These are phyloP conservation scores for Raddia guianensis DNA, from an alignment of 176 grass and related monocot species.

Conservation along the genomic window DNA sequence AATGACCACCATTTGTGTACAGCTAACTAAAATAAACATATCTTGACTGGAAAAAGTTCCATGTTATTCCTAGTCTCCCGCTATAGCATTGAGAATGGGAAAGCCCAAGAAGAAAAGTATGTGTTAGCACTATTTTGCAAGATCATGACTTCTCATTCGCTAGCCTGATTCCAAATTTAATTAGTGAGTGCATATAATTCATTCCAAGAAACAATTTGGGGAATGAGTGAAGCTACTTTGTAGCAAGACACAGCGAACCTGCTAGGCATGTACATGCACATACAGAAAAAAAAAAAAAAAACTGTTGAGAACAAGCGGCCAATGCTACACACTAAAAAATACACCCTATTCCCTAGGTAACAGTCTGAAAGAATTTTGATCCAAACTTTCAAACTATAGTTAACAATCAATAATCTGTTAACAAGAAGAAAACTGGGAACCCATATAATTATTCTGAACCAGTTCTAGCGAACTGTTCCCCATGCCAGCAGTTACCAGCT, in stretches of 20 bases:
- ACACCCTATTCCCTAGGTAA: background rate
- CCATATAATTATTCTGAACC: background rate
- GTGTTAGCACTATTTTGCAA: constrained; percentile 1
- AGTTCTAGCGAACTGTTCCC: no score
- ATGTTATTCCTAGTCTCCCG: background rate
- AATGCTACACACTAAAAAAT: background rate
- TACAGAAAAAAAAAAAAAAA: background rate
- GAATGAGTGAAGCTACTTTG: background rate
- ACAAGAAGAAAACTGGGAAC: background rate
- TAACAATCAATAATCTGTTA: background rate
- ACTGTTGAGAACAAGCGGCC: background rate
- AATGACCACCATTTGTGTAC: background rate
- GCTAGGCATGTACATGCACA: background rate
- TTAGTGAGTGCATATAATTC: background rate
- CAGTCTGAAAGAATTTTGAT: background rate
- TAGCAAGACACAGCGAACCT: background rate
- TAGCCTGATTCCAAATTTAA: constrained; percentile 7
- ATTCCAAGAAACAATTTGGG: background rate
- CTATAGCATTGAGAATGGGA: constrained; percentile 4
- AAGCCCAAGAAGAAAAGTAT: background rate
- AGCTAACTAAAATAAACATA: background rate
- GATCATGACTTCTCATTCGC: background rate
- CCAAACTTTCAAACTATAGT: background rate
- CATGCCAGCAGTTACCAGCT: no score
- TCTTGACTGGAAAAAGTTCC: background rate